phyloP scores from a whole-genome alignment of 2,329 filamentous ascomycete genomes.

The Cordyceps cicadae region DNA sequence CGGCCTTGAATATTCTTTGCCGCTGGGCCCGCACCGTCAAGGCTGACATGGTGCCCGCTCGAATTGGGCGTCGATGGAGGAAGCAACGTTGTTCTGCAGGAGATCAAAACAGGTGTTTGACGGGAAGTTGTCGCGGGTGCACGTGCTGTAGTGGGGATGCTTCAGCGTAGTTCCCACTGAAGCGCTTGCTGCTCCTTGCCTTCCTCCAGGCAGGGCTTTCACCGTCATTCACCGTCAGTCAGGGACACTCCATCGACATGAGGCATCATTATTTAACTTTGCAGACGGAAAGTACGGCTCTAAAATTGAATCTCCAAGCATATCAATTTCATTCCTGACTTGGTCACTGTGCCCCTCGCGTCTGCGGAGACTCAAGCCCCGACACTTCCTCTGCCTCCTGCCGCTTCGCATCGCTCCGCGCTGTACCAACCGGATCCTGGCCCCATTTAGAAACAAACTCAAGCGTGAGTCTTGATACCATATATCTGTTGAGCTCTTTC shows the following conservation, averaged over 20 bases:
- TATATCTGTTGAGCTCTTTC: not conserved
- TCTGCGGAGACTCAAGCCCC: not conserved
- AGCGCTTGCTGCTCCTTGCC: too few relatives aligned
- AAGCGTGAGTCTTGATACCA: not conserved
- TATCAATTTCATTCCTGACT: not conserved
- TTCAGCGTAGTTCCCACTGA: not conserved
- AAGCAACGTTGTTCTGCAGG: not conserved
- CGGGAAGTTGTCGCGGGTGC: not conserved
- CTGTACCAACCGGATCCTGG: not conserved
- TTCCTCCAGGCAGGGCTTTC: too few relatives aligned
- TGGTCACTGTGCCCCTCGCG: not conserved
- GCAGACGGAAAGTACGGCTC: not conserved
- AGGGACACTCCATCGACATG: too few relatives aligned
- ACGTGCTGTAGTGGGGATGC: conserved; percentile 1
- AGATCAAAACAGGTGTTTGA: not conserved
- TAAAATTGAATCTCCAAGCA: not conserved
- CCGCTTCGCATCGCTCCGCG: not conserved
- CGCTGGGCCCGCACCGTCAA: conserved; percentile 39
- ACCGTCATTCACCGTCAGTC: too few relatives aligned
- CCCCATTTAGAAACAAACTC: not conserved
- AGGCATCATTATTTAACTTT: not conserved
- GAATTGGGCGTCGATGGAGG: not conserved
- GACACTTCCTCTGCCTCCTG: not conserved
- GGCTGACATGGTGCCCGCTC: conserved; percentile 25
- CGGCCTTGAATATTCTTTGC: conserved; percentile 44